Evolutionary conservation across 2,329 filamentous ascomycete genomes (phyloP).

Genomic region (Pseudogymnoascus sp.): DNA sequence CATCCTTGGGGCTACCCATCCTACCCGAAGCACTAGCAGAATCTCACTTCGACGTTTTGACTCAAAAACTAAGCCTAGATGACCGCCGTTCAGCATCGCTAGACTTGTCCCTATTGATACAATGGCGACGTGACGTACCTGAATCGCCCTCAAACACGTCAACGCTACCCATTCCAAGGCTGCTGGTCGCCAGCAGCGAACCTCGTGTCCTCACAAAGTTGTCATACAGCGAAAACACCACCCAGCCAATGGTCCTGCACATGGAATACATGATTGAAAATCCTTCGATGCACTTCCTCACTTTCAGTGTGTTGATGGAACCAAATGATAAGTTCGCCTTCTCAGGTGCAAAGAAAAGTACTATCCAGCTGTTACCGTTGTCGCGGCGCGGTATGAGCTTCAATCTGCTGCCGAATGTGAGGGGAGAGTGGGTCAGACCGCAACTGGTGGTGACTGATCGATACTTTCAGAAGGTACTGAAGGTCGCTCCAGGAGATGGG

Average conservation of each 20-base stretch:
- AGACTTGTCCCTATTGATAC: constrained; percentile 65
- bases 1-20: constrained; percentile 34
- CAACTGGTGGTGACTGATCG: constrained; percentile 72
- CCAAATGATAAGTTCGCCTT: constrained; percentile 89
- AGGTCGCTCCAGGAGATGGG: constrained; percentile 69
- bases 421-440: constrained; percentile 61
- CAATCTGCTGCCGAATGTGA: constrained; percentile 58
- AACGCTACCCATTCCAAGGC: constrained; percentile 66
- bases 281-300: constrained; percentile 86
- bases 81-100: constrained; percentile 69
- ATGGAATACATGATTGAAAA: constrained; percentile 76
- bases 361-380: constrained; percentile 73
- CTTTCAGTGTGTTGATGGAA: constrained; percentile 88
- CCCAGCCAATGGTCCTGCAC: constrained; percentile 29
- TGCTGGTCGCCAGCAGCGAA: constrained; percentile 73
- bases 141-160: constrained; percentile 46
- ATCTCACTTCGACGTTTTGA: constrained; percentile 62
- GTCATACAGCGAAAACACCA: constrained; percentile 32
- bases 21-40: constrained; percentile 61
- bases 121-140: constrained; percentile 56
- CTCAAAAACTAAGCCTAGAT: constrained; percentile 71
- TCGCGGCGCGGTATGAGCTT: constrained; percentile 68
- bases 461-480: constrained; percentile 86
- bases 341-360: constrained; percentile 73
- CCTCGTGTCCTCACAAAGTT: constrained; percentile 64